phyloP scores from a whole-genome alignment of 805 yeast species.

The Candida jianshihensis region DNA sequence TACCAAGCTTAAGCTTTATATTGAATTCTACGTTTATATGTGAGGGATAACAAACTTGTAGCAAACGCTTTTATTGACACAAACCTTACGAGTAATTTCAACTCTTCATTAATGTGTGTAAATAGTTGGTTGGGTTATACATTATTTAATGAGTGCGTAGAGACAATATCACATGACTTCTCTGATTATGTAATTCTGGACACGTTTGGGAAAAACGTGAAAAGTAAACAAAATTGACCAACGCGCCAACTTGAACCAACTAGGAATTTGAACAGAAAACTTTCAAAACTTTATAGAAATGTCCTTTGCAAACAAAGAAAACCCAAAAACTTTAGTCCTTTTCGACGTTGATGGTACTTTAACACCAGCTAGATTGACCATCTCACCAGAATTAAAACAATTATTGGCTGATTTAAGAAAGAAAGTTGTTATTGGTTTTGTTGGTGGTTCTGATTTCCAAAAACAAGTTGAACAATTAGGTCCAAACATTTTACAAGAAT shows the following conservation, averaged over 20 bases:
- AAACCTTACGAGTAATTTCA: too few species aligned
- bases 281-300: conserved; percentile 22
- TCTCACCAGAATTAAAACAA: conserved; percentile 72
- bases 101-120: too few species aligned
- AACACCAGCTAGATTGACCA: conserved; percentile 87
- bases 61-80: too few species aligned
- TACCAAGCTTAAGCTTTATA: conserved; percentile 31
- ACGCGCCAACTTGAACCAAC: neutral
- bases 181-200: too few species aligned
- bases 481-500: conserved; percentile 61
- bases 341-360: conserved; percentile 98
- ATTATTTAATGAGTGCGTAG: too few species aligned
- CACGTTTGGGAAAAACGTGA: too few species aligned
- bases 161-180: too few species aligned
- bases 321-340: conserved; percentile 81
- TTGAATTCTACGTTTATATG: conserved; percentile 6
- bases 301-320: conserved; percentile 69
- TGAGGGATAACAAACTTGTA: conserved; percentile 1
- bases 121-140: too few species aligned
- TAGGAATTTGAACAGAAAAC: too few species aligned
- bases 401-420: conserved; percentile 71
- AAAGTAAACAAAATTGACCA: neutral
- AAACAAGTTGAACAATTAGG: conserved; percentile 98
- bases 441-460: conserved; percentile 92
- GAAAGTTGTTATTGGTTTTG: conserved; percentile 93